Conservation (phyloP, 179 eudicot species). For the Drosera spatulata region DNA sequence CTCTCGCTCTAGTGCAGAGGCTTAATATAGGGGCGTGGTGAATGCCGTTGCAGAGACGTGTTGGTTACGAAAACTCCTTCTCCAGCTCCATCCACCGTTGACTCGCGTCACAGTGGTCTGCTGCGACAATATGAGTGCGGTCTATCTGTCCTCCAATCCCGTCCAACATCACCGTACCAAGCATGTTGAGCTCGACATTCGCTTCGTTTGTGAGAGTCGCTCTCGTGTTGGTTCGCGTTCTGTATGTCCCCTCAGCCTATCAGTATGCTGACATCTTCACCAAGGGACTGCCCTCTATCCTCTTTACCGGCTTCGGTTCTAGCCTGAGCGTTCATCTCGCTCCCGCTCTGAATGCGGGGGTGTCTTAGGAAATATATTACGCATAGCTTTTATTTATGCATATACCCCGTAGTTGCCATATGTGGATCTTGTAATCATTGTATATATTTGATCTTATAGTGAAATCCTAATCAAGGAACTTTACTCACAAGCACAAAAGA, state of each 20-base stretch:
- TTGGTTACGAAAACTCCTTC: background rate
- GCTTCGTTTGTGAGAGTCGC: background rate
- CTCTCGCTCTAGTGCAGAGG: conserved; percentile 1
- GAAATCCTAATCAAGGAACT: too few relatives aligned
- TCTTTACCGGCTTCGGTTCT: background rate
- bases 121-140: background rate
- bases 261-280: background rate
- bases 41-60: background rate
- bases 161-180: background rate
- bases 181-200: background rate
- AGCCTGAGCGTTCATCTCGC: background rate
- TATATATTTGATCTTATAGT: too few relatives aligned
- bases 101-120: background rate
- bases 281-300: background rate
- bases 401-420: too few relatives aligned
- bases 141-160: background rate
- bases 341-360: background rate
- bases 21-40: background rate
- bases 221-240: background rate
- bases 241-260: background rate
- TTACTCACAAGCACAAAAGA: too few relatives aligned
- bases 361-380: background rate
- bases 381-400: too few relatives aligned
- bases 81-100: background rate
- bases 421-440: too few relatives aligned